Evolutionary conservation across 768 basidiomycete genomes (phyloP).

Genomic region (Agaricus subrufescens): DNA sequence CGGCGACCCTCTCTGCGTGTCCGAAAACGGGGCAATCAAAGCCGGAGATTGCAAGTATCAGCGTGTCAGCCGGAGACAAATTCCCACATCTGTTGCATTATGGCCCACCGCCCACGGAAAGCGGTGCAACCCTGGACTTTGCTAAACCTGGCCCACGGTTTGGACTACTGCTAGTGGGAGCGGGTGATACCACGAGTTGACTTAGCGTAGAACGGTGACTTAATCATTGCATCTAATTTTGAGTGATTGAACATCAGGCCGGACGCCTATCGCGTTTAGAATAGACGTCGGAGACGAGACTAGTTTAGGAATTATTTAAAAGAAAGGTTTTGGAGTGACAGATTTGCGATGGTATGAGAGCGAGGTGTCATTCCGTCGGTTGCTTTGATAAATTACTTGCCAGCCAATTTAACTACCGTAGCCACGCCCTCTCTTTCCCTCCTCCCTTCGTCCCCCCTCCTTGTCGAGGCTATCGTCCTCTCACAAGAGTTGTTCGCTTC

Average conservation of each 20-base stretch:
- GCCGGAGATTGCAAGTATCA: constrained; percentile 17
- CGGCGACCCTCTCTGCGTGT: constrained; percentile 47
- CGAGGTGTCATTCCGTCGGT: constrained; percentile 5
- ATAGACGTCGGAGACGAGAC: neutral
- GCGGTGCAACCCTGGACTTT: constrained; percentile 55
- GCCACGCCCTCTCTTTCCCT: neutral
- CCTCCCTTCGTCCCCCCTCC: neutral
- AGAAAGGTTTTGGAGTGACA: constrained; percentile 5
- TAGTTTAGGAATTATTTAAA: neutral
- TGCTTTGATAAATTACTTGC: constrained; percentile 1
- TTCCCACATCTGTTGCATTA: constrained; percentile 37
- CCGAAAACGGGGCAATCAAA: constrained; percentile 9
- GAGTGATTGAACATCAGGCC: neutral
- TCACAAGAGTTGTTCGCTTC: neutral
- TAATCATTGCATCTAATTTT: neutral
- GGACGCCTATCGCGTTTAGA: neutral
- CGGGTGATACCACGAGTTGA: neutral
- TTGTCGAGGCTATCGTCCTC: neutral
- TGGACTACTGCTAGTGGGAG: constrained; percentile 63
- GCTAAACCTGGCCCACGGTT: constrained; percentile 73
- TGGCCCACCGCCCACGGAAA: constrained; percentile 46
- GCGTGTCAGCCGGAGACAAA: constrained; percentile 25
- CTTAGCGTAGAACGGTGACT: neutral
- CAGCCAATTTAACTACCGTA: neutral
- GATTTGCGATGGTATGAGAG: constrained; percentile 6